phyloP scores from a whole-genome alignment of 805 yeast genomes.

The Yamadazyma sp. region DNA sequence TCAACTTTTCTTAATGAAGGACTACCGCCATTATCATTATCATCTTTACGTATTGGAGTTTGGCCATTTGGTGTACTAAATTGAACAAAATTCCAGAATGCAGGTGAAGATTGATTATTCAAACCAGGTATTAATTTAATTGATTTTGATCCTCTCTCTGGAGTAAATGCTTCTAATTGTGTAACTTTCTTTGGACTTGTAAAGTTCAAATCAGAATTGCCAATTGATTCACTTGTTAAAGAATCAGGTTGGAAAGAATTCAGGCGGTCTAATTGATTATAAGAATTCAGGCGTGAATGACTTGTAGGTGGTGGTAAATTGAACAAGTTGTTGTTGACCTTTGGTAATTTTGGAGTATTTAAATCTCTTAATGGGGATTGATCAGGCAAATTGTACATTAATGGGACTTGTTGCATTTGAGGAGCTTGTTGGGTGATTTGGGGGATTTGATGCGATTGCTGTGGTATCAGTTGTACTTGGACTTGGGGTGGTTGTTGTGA shows the following conservation, averaged over 20 bases:
- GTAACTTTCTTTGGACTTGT: constrained; percentile 42
- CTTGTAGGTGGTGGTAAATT: constrained; percentile 28
- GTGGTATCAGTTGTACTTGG: not conserved
- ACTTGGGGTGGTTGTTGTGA: constrained; percentile 6
- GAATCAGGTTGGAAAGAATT: constrained; percentile 12
- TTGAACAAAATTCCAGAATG: constrained; percentile 90
- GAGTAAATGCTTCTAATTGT: constrained; percentile 43
- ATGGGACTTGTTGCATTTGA: constrained; percentile 12
- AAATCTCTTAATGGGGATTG: constrained; percentile 25
- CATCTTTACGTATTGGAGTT: constrained; percentile 37
- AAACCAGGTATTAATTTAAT: constrained; percentile 25
- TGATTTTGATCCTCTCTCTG: constrained; percentile 39
- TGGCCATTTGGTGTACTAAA: constrained; percentile 51
- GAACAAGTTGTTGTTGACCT: constrained; percentile 21
- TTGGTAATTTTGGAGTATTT: constrained; percentile 32
- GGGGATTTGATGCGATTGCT: not conserved
- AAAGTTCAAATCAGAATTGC: constrained; percentile 36
- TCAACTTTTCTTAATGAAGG: constrained; percentile 35
- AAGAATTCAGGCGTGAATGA: constrained; percentile 30
- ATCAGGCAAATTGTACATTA: constrained; percentile 22
- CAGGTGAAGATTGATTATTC: constrained; percentile 71
- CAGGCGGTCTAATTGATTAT: constrained; percentile 15
- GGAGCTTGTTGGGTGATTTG: constrained; percentile 1
- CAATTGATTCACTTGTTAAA: constrained; percentile 7
- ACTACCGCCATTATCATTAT: constrained; percentile 37